Evolutionary conservation across 495 filamentous ascomycete genomes (phyloP), one percentile per base, ranked within the genome.

Genomic region (Bacidia gigantensis): DNA sequence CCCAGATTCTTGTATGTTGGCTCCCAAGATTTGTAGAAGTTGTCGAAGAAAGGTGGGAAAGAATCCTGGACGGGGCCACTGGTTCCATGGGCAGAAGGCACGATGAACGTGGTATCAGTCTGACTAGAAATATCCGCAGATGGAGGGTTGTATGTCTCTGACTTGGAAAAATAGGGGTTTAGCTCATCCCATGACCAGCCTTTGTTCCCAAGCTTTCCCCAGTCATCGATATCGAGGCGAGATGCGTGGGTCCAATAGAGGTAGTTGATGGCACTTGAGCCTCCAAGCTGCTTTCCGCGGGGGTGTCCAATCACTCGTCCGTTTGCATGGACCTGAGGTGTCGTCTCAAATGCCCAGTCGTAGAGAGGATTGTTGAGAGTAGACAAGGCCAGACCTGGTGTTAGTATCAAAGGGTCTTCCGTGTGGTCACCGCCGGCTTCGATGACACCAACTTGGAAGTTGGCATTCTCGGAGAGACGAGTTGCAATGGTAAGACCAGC

Each of bases 211-310:
- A 78, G 60, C 3, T 63, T 62, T 2, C 61, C 70, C 78, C 77
- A 81, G 11, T 65, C 67, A 44, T 80, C 74, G 21, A 80, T 64
- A 49, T 70, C 68, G 9, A 54, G 62, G 29, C 65, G 67, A 21
- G 69, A 66, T 0, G 70, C 61, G 40, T 72, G 67, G 12, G 75
- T 67, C 56, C 67, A 69, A 56, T 73, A 69, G 43, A 69, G 63
- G 32, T 71, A 72, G 51, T 81, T 82, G 52, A 82, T 65, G 3
- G 69, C 69, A 9, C 75, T 80, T 14, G 74, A 74, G 3, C 79
- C 80, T 11, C 79, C 80, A 2, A 68, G 61, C 3, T 61, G 62
- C 9, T 65, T 65, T 10, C 56, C 59, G 12, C 55, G 56, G 7
- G 60, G 56, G 18, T 62, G 56, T n/a, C 26, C 32, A 20, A 62